Percentiles rank a stretch among this genome's conserved stretches.
phyloP scores from a whole-genome alignment of 1,284 basidiomycete species.

The Cutaneotrichosporon cutaneum region DNA sequence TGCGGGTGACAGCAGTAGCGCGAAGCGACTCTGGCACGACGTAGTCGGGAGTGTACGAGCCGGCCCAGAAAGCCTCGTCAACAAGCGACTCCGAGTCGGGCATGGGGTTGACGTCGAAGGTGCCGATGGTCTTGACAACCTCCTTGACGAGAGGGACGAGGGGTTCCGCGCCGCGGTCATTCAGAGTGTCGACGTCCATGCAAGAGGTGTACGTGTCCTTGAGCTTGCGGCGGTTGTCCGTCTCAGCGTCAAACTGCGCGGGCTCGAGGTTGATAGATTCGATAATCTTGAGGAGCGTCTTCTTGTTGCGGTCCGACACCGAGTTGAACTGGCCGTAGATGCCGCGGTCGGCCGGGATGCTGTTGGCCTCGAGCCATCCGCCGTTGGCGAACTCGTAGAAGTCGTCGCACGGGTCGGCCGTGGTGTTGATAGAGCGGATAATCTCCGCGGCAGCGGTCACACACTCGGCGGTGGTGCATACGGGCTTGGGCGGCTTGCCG shows the following conservation, averaged over 20 bases:
- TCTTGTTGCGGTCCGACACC: slow-evolving; percentile 53
- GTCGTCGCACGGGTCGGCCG: slow-evolving; percentile 89
- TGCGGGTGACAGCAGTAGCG: slow-evolving; percentile 12
- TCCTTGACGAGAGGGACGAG: slow-evolving; percentile 53
- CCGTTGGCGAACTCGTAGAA: slow-evolving; percentile 86
- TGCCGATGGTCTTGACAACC: slow-evolving; percentile 48
- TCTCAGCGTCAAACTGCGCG: slow-evolving; percentile 55
- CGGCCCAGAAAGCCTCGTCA: slow-evolving; percentile 31
- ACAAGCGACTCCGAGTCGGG: slow-evolving; percentile 24
- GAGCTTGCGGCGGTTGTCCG: slow-evolving; percentile 72
- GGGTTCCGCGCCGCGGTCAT: slow-evolving; percentile 54
- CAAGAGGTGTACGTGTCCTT: slow-evolving; percentile 79
- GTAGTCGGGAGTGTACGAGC: slow-evolving; percentile 39
- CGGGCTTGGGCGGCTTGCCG: slow-evolving; percentile 45
- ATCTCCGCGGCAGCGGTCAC: slow-evolving; percentile 80
- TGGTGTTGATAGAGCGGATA: slow-evolving; percentile 73
- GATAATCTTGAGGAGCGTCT: slow-evolving; percentile 54
- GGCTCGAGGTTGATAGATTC: slow-evolving; percentile 34
- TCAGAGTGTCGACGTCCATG: slow-evolving; percentile 63
- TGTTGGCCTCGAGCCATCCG: slow-evolving; percentile 76
- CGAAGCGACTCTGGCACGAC: slow-evolving; percentile 35
- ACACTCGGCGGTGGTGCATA: slow-evolving; percentile 77
- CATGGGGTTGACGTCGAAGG: slow-evolving; percentile 39
- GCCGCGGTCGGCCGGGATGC: slow-evolving; percentile 79
- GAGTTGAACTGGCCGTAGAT: slow-evolving; percentile 57